Evolutionary conservation across 305 asterid genomes (phyloP).

Genomic region (Fraxinus dipetala): DNA sequence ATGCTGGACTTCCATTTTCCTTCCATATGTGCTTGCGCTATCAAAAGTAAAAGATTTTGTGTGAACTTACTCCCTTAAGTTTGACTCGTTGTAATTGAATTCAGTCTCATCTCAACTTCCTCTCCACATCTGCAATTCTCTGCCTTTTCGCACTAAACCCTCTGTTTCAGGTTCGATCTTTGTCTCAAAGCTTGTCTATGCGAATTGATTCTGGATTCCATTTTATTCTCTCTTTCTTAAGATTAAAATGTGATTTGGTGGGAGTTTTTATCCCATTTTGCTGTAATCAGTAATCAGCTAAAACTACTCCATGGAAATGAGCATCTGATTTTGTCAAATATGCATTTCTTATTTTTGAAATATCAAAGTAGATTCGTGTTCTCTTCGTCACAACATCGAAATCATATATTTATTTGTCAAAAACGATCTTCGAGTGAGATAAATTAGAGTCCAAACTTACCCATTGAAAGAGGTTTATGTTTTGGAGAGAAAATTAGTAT

Average conservation of each 20-base stretch:
- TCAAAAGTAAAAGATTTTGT: not conserved
- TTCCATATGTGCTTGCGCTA: not conserved
- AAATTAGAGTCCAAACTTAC: not conserved
- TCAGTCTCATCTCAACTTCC: not conserved
- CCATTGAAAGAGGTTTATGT: not conserved
- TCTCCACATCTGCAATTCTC: conserved; percentile 20
- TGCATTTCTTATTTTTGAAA: not conserved
- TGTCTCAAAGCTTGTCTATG: not conserved
- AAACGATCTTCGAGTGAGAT: not conserved
- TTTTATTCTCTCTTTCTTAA: not conserved
- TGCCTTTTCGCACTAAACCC: conserved; percentile 13
- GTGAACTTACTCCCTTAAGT: not conserved
- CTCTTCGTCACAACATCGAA: not conserved
- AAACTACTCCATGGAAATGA: no score
- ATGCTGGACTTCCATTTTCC: not conserved
- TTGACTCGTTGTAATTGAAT: not conserved
- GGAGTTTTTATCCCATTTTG: not conserved
- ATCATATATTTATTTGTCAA: not conserved
- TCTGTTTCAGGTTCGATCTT: conserved; percentile 28
- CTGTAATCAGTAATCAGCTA: not conserved
- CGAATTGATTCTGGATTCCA: not conserved
- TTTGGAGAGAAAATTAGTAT: not conserved
- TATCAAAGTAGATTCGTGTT: not conserved
- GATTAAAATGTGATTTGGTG: not conserved
- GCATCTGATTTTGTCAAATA: not conserved